Evolutionary conservation across 2,329 filamentous ascomycete genomes (phyloP).

Genomic region (Fusarium longipes): DNA sequence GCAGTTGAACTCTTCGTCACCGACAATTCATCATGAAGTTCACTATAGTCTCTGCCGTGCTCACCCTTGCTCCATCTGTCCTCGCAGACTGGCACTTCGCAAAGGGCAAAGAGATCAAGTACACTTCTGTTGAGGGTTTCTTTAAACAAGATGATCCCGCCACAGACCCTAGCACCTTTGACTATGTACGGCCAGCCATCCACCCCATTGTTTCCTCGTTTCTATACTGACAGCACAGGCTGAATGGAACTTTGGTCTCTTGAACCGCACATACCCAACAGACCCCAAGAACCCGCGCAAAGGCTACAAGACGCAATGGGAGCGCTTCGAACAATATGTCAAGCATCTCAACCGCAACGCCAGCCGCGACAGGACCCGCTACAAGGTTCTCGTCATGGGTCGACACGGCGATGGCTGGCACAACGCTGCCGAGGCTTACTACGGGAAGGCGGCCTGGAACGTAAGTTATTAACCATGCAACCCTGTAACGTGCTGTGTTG

Average conservation of each 20-base stretch:
- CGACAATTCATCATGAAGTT: conserved; percentile 48
- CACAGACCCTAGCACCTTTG: conserved; percentile 68
- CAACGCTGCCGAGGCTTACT: conserved; percentile 72
- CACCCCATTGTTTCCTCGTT: background rate
- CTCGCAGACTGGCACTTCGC: conserved; percentile 50
- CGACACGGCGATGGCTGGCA: conserved; percentile 77
- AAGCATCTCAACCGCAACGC: conserved; percentile 61
- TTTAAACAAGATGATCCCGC: conserved; percentile 71
- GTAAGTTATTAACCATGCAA: conserved; percentile 53
- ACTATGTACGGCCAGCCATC: conserved; percentile 65
- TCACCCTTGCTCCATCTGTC: conserved; percentile 46
- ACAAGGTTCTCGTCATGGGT: conserved; percentile 75
- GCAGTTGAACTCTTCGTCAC: background rate
- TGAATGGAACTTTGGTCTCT: conserved; percentile 71
- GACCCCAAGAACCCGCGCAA: conserved; percentile 56
- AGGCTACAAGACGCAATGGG: conserved; percentile 68
- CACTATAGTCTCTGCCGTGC: conserved; percentile 44
- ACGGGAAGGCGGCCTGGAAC: conserved; percentile 77
- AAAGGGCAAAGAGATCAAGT: conserved; percentile 62
- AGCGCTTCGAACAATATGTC: conserved; percentile 71
- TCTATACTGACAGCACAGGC: conserved; percentile 55
- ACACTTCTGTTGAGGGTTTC: conserved; percentile 69
- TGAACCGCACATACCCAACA: conserved; percentile 70
- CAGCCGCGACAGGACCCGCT: conserved; percentile 60
- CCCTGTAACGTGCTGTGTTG: background rate